Evolutionary conservation across 768 basidiomycete species (phyloP).

Genomic region (Multifurca ochricompacta): DNA sequence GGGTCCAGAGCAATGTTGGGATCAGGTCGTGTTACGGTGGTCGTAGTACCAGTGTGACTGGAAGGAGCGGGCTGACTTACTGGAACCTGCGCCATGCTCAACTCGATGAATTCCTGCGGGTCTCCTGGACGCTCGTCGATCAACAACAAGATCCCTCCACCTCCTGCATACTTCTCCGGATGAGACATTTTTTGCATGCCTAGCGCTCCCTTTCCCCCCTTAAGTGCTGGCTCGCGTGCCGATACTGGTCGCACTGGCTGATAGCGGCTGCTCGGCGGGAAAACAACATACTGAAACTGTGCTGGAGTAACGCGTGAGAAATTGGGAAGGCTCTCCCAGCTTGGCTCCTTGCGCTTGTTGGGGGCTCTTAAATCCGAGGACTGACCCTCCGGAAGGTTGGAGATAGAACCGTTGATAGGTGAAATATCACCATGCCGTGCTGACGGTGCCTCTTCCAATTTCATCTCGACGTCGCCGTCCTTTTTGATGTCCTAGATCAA

Average conservation of each 20-base stretch:
- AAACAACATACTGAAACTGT: constrained; percentile 78
- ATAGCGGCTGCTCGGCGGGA: constrained; percentile 74
- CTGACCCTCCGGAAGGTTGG: constrained; percentile 38
- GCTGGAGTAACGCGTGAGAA: constrained; percentile 89
- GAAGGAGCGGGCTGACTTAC: constrained; percentile 23
- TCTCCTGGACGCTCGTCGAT: constrained; percentile 65
- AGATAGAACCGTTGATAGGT: constrained; percentile 46
- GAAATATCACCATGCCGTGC: constrained; percentile 49
- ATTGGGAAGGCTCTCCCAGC: constrained; percentile 71
- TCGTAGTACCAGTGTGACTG: constrained; percentile 28
- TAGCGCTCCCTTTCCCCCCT: constrained; percentile 24
- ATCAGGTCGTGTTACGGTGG: constrained; percentile 22
- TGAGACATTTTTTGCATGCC: constrained; percentile 25
- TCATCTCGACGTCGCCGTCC: constrained; percentile 74
- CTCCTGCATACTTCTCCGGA: constrained; percentile 62
- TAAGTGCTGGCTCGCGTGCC: constrained; percentile 25
- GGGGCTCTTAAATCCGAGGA: constrained; percentile 34
- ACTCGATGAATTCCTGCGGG: constrained; percentile 65
- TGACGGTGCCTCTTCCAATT: constrained; percentile 42
- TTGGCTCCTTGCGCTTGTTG: constrained; percentile 66
- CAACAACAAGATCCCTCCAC: constrained; percentile 84
- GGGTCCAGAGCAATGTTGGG: constrained; percentile 64
- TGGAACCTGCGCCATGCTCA: constrained; percentile 32
- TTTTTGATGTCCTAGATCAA: constrained; percentile 44
- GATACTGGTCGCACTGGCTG: constrained; percentile 83